phyloP scores from a whole-genome alignment of 1,284 basidiomycete genomes.

The Malassezia caprae region DNA sequence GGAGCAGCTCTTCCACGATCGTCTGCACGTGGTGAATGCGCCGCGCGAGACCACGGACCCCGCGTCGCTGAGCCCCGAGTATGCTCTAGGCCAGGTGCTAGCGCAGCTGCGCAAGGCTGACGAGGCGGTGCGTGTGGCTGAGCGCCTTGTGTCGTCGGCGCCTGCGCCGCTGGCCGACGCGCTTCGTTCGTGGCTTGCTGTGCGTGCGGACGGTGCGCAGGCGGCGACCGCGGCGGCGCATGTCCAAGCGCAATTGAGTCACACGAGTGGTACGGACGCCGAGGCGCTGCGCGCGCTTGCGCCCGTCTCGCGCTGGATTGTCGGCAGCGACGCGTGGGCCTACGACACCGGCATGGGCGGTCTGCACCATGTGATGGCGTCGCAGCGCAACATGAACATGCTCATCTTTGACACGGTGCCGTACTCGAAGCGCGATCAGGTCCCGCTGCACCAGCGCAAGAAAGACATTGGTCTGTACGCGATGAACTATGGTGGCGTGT shows the following conservation, averaged over 20 bases:
- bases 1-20: conserved; percentile 67
- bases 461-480: conserved; percentile 59
- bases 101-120: conserved; percentile 56
- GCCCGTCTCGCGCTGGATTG: conserved; percentile 66
- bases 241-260: conserved; percentile 52
- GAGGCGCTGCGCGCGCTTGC: conserved; percentile 31
- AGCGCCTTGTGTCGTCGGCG: conserved; percentile 24
- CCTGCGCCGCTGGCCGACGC: conserved; percentile 34
- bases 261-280: conserved; percentile 51
- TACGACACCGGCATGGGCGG: conserved; percentile 94
- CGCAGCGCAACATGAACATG: conserved; percentile 82
- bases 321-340: conserved; percentile 94
- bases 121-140: conserved; percentile 33
- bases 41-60: conserved; percentile 30
- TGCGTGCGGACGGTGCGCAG: conserved; percentile 26
- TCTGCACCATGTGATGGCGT: conserved; percentile 84
- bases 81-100: conserved; percentile 79
- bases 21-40: conserved; percentile 70
- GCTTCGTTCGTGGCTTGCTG: conserved; percentile 28
- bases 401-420: conserved; percentile 87
- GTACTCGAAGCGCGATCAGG: conserved; percentile 59
- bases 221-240: conserved; percentile 16
- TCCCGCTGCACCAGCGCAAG: conserved; percentile 44
- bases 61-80: conserved; percentile 75
- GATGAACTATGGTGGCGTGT: conserved; percentile 95